Base-by-base conservation (phyloP, 306 rosid genomes). In the Sechiopsis laciniata region DNA sequence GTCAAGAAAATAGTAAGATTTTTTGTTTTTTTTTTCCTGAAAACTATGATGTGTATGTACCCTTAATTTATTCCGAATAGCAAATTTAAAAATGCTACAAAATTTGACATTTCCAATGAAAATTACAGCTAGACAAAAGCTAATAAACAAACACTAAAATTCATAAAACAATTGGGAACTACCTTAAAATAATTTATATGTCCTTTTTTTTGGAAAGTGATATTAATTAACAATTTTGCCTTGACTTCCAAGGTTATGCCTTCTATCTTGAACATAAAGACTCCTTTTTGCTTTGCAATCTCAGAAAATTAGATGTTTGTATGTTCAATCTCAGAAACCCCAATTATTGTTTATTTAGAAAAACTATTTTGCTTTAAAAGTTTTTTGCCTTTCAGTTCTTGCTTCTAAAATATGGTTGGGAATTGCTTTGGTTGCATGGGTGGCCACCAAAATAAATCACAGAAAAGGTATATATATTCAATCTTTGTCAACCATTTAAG, bases 191-290 rank as follows among this genome's bases (percentile, higher is more conserved):
- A 68, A 68, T 19, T 48, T 46, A 32, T 46, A 6, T 45, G 10
- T 46, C 5, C 37, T 29, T 37, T 37, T 37, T 37, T 37, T 37
- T 37, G 45, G 45, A 37, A 37, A 37, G 8, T 5, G 45, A 37
- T 37, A 37, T 7, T 37, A 37, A 8, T 61, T 68, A 68, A 68
- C 32, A 45, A 64, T 0, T 42, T 19, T 5, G 17, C 40, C 73
- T 68, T 68, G 73, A 86, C 94, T 89, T 82, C 88, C 85, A 67
- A 89, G 55, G 85, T 5, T 86, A 78, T 82, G 37, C 83, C 75
- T 59, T 71, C 88, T 86, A 91, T 88, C 94, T 64, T 85, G 81
- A 81, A 72, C 83, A 78, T 72, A 79, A 29, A 82, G 78, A 71
- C 71, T 79, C 80, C 76, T 57, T 79, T 35, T 76, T 83, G 80